Conservation (phyloP, 352 stramenopile genomes). For the Phytophthora pseudosyringae region DNA sequence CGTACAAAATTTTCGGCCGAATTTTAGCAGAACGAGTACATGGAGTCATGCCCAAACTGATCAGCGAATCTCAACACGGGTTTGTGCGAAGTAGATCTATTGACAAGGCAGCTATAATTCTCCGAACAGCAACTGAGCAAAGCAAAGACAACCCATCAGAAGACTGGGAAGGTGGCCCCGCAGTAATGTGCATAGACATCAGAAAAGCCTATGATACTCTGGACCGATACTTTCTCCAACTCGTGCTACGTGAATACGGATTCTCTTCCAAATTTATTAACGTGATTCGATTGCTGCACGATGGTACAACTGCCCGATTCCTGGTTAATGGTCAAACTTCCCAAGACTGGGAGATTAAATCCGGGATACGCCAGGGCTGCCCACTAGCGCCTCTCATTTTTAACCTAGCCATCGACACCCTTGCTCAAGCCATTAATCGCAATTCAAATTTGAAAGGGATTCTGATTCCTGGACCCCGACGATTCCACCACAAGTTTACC, state of each 20-base stretch:
- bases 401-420: constrained; percentile 4
- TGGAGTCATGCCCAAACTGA: background rate
- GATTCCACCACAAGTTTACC: background rate
- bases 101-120: constrained; percentile 4
- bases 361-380: background rate
- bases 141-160: background rate
- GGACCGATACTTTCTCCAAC: background rate
- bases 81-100: constrained; percentile 8
- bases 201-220: constrained; percentile 1
- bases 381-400: background rate
- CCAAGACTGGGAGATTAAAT: background rate
- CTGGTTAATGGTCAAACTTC: background rate
- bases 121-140: background rate
- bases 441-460: constrained; percentile 2
- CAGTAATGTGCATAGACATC: background rate
- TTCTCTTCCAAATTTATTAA: background rate
- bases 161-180: too few relatives aligned
- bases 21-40: constrained; percentile 11
- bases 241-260: background rate
- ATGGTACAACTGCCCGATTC: background rate
- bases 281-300: background rate
- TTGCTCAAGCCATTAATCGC: background rate
- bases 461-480: background rate
- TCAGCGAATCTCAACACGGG: constrained; percentile 7
- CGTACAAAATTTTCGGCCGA: constrained; percentile 10